These are phyloP conservation scores for Trifolium dubium DNA, from an alignment of 306 rosid species.

Conservation along the genomic window DNA sequence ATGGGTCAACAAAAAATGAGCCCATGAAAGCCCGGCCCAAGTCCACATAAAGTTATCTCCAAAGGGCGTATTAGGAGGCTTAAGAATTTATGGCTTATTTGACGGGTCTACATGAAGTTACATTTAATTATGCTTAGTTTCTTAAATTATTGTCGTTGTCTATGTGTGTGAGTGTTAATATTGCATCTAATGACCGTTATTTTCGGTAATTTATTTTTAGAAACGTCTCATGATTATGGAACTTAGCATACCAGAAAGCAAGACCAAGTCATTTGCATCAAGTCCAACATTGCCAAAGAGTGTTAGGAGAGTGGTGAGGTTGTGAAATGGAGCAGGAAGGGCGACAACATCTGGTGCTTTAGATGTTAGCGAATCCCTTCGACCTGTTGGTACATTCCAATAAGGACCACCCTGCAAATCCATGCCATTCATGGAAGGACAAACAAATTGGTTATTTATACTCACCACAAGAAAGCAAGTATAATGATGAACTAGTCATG, in stretches of 20 bases:
- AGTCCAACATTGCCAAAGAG: constrained; percentile 66
- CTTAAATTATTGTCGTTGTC: not conserved
- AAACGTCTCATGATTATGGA: not conserved
- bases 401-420: constrained; percentile 83
- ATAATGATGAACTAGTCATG: not conserved
- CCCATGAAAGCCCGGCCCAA: too few species aligned
- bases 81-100: too few species aligned
- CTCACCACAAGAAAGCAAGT: not conserved
- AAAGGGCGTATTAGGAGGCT: too few species aligned
- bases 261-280: constrained; percentile 67
- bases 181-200: not conserved
- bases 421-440: constrained; percentile 11
- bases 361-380: constrained; percentile 79
- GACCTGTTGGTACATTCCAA: constrained; percentile 90
- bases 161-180: not conserved
- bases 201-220: not conserved
- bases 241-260: constrained; percentile 66
- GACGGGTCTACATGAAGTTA: not conserved
- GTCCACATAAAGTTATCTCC: too few species aligned
- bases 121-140: not conserved
- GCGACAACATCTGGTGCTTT: constrained; percentile 43
- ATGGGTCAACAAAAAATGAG: too few species aligned
- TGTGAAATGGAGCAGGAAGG: constrained; percentile 73
- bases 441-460: constrained; percentile 22
- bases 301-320: constrained; percentile 61